Base-by-base conservation (phyloP, 345 rosid genomes). In the Crucihimalaya himalaica region DNA sequence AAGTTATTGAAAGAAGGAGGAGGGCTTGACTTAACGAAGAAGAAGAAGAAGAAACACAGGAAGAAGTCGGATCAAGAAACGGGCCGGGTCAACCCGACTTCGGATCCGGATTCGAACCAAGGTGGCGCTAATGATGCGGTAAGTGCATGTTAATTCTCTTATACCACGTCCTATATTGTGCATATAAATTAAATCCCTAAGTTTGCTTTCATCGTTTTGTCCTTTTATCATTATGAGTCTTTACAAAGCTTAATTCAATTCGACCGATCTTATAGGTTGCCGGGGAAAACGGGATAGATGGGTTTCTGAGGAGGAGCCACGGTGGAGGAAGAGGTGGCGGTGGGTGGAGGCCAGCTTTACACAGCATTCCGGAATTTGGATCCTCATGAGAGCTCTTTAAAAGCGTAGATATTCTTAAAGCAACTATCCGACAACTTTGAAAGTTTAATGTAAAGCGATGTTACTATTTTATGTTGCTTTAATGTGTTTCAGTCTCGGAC, bases 311-410 rank as follows among this genome's bases (percentile, higher is more conserved):
- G 73, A 75, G 77, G 21, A 62, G 43, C 5, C 31, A 77, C 51
- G 74, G 78, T 7, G 79, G 71, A 14, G 66, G 80, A 62, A 76
- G 71, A 70, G 60, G 61, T 56, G 82, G 84, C 3, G 70, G 83
- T 16, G 90, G 83, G 45, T 93, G 98, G 98, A 87, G 82, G 82
- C 98, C 97, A 83, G 89, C 92, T 70, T 85, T 90, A 48, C 87
- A 85, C 63, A 93, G 89, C 87, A 93, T 93, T 79, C 85, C 90
- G 4, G 98, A 93, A 73, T 16, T 80, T 73, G 88, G 88, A 70
- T 76, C 71, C 40, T 43, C 76, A 5, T 77, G 67, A 77, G 45
- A 42, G 19, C 14, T 70, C 6, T 47, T 27, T 0, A 56, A 48
- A 35, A 56, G 57, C 74, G 62, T 76, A 59, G 79, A 68, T 68